Base-by-base conservation (phyloP, 2,329 filamentous ascomycete genomes). In the Botrytis porri region DNA sequence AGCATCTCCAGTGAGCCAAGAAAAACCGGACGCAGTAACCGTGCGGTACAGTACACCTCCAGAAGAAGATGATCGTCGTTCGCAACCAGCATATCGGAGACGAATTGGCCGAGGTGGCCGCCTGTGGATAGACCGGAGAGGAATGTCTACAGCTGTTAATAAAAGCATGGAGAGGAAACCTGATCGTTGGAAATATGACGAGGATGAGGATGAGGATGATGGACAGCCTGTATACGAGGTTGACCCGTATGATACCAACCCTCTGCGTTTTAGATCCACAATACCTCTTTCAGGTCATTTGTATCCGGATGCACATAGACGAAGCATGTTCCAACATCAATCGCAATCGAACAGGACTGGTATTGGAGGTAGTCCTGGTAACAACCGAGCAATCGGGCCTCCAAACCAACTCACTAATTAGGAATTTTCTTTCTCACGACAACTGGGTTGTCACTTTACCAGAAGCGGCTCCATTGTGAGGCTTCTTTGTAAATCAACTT, bases 111-210 rank as follows among this genome's bases (percentile, higher is more conserved):
- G 95, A 77, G 87, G 95, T 75, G 94, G 94, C 75, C 90, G 95
- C 57, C 82, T 97, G 77, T 94, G 94, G 88, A 93, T 98, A 77
- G 96, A 98, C 83, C 91, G 94, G 78, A 90, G 93, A 77, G 90
- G 91, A 72, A 84, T 94, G 80, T 87, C 87, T 61, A 87, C 84
- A 69, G 82, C 81, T 78, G 74, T 84, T 82, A 74, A 84, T 82
- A 80, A 83, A 77, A 83, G 84, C 83, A 81, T 82, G 82, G 82
- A 86, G 57, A 81, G 82, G 37, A 81, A 85, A 67, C 83, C 86
- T 73, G 93, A 95, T 80, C 88, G 90, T 75, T 97, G 92, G 88
- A 97, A 94, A 83, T 97, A 93, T 83, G 93, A 97, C 79, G 90
- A 91, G 88, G 93, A 97, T 79, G 90, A 91, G 39, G 93, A 97